These are phyloP conservation scores for Pseudocercospora cruenta DNA, from an alignment of 2,329 filamentous ascomycete species.

Conservation along the genomic window DNA sequence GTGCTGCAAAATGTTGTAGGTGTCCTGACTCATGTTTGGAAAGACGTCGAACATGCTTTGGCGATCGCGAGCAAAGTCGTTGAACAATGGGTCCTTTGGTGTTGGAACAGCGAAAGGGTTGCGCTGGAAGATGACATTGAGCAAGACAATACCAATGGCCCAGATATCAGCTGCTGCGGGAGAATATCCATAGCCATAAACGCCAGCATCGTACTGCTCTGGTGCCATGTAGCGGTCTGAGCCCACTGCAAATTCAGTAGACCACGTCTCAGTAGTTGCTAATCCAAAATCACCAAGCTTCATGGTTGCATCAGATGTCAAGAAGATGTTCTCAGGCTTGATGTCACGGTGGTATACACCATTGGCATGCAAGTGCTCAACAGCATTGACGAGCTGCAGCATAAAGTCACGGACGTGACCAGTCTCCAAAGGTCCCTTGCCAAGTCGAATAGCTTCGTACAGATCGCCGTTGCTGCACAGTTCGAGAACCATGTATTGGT, in stretches of 20 bases:
- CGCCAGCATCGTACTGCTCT: conserved; percentile 91
- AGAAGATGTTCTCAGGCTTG: conserved; percentile 99
- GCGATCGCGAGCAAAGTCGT: conserved; percentile 90
- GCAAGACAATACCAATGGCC: conserved; percentile 93
- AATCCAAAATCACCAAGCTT: conserved; percentile 97
- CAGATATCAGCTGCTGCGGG: conserved; percentile 93
- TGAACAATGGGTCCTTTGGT: conserved; percentile 86
- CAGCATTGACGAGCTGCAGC: conserved; percentile 87
- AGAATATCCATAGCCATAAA: conserved; percentile 74
- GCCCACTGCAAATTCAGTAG: conserved; percentile 88
- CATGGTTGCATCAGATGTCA: conserved; percentile 82
- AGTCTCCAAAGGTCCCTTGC: conserved; percentile 86
- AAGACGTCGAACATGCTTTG: conserved; percentile 98
- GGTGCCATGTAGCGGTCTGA: conserved; percentile 99
- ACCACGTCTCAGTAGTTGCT: conserved; percentile 87
- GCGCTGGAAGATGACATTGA: conserved; percentile 95
- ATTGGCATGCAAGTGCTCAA: conserved; percentile 87
- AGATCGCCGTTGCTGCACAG: conserved; percentile 94
- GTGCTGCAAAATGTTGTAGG: conserved; percentile 88
- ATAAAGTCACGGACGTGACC: conserved; percentile 97
- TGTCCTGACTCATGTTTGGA: conserved; percentile 97
- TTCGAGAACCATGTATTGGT: conserved; percentile 90
- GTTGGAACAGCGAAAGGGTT: conserved; percentile 94
- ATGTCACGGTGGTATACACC: conserved; percentile 96
- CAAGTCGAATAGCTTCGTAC: conserved; percentile 92